Base-by-base conservation (phyloP, 2,329 filamentous ascomycete genomes). In the Leptosphaerulina australis region DNA sequence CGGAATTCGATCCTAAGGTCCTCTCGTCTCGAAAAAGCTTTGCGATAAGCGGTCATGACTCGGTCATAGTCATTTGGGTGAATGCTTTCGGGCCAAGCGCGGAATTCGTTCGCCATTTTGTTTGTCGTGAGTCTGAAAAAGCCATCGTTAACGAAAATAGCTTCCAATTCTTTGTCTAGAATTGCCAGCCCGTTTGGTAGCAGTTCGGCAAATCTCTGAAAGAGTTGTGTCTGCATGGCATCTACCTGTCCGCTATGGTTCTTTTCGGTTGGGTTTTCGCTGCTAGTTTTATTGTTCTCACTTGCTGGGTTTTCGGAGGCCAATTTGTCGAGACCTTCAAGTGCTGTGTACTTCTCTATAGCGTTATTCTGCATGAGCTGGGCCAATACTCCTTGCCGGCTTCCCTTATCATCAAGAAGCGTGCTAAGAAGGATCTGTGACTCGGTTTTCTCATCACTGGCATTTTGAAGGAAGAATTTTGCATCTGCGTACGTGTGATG, bases 111-210 rank as follows among this genome's bases (percentile, higher is more conserved):
- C 0, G 67, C 63, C 15, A 67, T 63, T 26, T 68, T 67, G 47
- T 76, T 74, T 0, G 74, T 77, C 0, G 76, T 78, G n/a, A 79
- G 64, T 17, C 71, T 66, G 56, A 76, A 77, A 55, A 78, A 79
- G 37, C 71, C 69, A 41, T 77, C 72, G 40, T 79, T 79, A 10
- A 79, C 76, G 40, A 77, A 79, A 7, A 78, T 63, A 7, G 75
- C 74, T 28, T 76, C 73, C 1, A 75, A 75, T 14, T 74, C 67
- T 36, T 71, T 71, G 50, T 78, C 74, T 5, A 79, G 64, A 25
- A 79, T 77, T 2, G 76, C 76, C 9, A 79, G 62, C 1, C 76
- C 76, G 17, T 74, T 76, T 3, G 76, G 76, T 1, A 79, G 58
- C 55, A 79, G 68, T 43, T 78, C 76, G 4, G 76, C 76, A 33